Evolutionary conservation across 2,329 filamentous ascomycete species (phyloP), one percentile per base, ranked within the genome.

Genomic region (Madurella mycetomatis): DNA sequence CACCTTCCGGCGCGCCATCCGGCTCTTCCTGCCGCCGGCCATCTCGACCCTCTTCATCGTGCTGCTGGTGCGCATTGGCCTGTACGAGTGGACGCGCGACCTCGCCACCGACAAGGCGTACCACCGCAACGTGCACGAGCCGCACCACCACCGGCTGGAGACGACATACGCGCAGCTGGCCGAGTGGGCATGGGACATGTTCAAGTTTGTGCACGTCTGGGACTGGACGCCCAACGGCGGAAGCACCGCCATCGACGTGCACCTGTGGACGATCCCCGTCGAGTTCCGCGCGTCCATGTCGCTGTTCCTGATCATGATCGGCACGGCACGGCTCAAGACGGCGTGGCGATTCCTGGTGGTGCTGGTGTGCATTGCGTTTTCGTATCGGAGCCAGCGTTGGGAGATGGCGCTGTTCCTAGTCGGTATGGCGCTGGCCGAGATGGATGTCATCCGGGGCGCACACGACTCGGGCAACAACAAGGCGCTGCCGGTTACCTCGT

Each of bases 231-330:
- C 67, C 32, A 75, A 72, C 56, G 76, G 72, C 15, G 77, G 76
- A 51, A 74, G 70, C 41, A 79, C 73, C 66, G 72, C 66, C 18
- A 81, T 83, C 61, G 80, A 84, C 61, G 73, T 80, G 25, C 82
- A 85, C 57, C 67, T 84, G 19, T 85, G 82, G 82, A 84, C 82
- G 5, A 84, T 85, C 42, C 81, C 82, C 2, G 75, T 83, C 45
- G 82, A 85, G 65, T 83, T 81, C 62, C 73, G 78, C 55, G 80
- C 77, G 65, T 82, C 79, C 2, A 75, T 85, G 64, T 72, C 80
- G 54, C 72, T 84, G 9, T 84, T 84, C 65, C 67, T 83, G 8
- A 71, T 74, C 12, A 66, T 82, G 18, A 55, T 82, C 4, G 80
- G 73, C 17, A 73, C 77, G 9, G 76, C 77, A 5, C 71, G 76